Conservation (phyloP, 164 flowering plant species). For the Kingdonia uniflora region DNA sequence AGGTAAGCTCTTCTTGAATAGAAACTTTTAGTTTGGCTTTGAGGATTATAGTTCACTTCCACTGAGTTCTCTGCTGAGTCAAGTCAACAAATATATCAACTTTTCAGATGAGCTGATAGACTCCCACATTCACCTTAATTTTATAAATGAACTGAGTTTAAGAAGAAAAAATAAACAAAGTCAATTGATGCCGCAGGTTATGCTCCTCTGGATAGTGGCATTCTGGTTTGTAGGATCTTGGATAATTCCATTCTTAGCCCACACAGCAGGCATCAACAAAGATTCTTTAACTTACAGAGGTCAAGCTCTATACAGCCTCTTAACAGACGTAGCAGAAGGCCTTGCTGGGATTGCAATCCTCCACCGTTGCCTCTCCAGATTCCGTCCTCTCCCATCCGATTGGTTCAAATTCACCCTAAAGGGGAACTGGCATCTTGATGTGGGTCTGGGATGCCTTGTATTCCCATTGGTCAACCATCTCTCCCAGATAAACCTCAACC, state of each 20-base stretch:
- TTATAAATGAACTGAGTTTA: neutral
- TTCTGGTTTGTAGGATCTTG: slow-evolving; percentile 97
- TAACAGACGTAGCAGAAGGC: slow-evolving; percentile 93
- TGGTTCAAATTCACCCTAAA: slow-evolving; percentile 78
- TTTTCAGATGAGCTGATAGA: neutral
- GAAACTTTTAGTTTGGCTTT: neutral
- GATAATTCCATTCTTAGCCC: slow-evolving; percentile 84
- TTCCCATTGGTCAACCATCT: slow-evolving; percentile 88
- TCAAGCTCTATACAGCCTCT: slow-evolving; percentile 86
- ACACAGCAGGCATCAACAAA: slow-evolving; percentile 66
- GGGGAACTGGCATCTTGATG: slow-evolving; percentile 82
- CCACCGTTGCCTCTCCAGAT: slow-evolving; percentile 66
- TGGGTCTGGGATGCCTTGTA: slow-evolving; percentile 78
- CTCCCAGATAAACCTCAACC: slow-evolving; percentile 73
- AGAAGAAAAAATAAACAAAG: neutral
- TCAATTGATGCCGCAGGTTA: slow-evolving; percentile 56
- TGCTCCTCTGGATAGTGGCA: slow-evolving; percentile 85
- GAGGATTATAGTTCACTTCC: neutral
- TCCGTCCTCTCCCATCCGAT: slow-evolving; percentile 69
- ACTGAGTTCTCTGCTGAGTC: neutral
- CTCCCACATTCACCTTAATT: neutral
- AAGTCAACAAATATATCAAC: neutral
- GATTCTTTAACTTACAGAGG: slow-evolving; percentile 80
- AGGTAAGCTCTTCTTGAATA: slow-evolving; percentile 25
- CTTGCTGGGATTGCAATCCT: slow-evolving; percentile 88